Conservation (phyloP, 129 eudicot species). For the Tagetes erecta region DNA sequence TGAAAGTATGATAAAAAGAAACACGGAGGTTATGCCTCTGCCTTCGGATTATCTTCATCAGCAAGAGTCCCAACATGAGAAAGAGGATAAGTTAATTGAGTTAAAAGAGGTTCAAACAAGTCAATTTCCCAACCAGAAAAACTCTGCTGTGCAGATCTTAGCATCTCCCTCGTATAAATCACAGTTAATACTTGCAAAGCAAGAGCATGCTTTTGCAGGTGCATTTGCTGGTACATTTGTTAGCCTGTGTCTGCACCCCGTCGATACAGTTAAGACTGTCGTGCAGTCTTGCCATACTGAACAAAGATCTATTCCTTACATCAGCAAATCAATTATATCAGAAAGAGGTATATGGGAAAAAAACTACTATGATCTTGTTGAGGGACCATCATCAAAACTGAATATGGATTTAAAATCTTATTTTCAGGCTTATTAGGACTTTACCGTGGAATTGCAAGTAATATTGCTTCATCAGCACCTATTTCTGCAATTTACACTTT, state of each 20-base stretch:
- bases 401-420: slow-evolving; percentile 3
- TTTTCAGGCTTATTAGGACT: slow-evolving; percentile 73
- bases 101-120: slow-evolving; percentile 25
- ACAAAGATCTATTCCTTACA: slow-evolving; percentile 55
- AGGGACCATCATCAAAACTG: slow-evolving; percentile 8
- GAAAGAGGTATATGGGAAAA: slow-evolving; percentile 66
- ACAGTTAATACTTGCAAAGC: slow-evolving; percentile 51
- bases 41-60: slow-evolving; percentile 35
- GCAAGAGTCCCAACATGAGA: slow-evolving; percentile 17
- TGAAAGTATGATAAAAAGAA: slow-evolving; percentile 22
- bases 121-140: slow-evolving; percentile 15
- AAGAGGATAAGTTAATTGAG: slow-evolving; percentile 32
- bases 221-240: slow-evolving; percentile 94
- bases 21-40: slow-evolving; percentile 15
- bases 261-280: slow-evolving; percentile 91
- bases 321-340: slow-evolving; percentile 65
- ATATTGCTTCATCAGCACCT: slow-evolving; percentile 90
- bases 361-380: slow-evolving; percentile 10
- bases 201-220: slow-evolving; percentile 96
- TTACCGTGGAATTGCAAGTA: slow-evolving; percentile 88
- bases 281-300: slow-evolving; percentile 74
- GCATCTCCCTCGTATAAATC: slow-evolving; percentile 37
- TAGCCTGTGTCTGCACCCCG: slow-evolving; percentile 88
- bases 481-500: slow-evolving; percentile 94
- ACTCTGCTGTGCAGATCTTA: slow-evolving; percentile 26